phyloP scores from a whole-genome alignment of 768 basidiomycete species.

The Agrocybe praecox region DNA sequence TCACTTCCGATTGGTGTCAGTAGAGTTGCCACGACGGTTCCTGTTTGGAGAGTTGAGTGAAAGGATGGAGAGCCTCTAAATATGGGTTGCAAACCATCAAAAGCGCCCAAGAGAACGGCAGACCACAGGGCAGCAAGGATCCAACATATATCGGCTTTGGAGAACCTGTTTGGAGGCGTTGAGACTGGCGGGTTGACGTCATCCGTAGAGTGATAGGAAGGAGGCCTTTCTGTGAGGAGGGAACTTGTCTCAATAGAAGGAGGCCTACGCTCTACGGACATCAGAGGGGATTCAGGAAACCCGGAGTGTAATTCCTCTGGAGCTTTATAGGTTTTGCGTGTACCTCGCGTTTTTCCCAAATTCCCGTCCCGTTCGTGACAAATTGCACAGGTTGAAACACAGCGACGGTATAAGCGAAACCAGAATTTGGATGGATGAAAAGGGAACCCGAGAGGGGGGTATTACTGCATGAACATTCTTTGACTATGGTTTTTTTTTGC shows the following conservation, averaged over 20 bases:
- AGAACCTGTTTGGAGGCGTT: constrained; percentile 28
- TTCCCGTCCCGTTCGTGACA: constrained; percentile 36
- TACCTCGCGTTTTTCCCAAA: constrained; percentile 20
- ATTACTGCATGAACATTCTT: constrained; percentile 33
- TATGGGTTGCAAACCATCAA: constrained; percentile 64
- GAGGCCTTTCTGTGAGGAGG: constrained; percentile 52
- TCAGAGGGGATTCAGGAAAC: constrained; percentile 34
- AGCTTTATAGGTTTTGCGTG: constrained; percentile 24
- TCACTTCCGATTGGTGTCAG: constrained; percentile 84
- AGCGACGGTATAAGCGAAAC: constrained; percentile 15
- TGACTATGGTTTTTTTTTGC: constrained; percentile 39
- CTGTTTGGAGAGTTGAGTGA: constrained; percentile 35
- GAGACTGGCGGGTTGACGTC: constrained; percentile 34
- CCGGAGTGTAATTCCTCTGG: constrained; percentile 19
- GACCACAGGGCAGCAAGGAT: constrained; percentile 81
- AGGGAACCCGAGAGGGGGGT: constrained; percentile 4
- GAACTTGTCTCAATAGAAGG: constrained; percentile 56
- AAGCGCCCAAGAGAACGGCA: constrained; percentile 80
- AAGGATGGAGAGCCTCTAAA: constrained; percentile 3
- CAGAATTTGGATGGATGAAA: constrained; percentile 11
- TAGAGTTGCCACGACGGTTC: constrained; percentile 87
- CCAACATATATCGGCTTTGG: constrained; percentile 48
- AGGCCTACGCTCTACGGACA: constrained; percentile 46
- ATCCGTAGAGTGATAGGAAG: constrained; percentile 50
- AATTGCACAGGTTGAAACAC: constrained; percentile 26